Base-by-base conservation (phyloP, 768 basidiomycete genomes). In the Wakefieldia striispora region DNA sequence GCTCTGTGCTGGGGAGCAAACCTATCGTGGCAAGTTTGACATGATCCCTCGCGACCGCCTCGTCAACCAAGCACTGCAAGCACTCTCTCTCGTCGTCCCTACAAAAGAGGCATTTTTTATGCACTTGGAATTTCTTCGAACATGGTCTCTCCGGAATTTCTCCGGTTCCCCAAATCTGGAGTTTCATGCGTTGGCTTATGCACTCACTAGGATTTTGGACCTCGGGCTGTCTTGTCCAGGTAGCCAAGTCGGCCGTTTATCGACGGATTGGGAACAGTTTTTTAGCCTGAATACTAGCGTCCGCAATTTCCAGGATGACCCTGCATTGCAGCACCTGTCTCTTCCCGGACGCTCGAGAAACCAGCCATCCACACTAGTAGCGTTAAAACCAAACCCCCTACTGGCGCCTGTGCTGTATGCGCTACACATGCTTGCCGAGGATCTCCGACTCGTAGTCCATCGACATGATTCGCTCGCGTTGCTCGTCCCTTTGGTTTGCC, bases 381-480 rank as follows among this genome's bases (percentile, higher is more conserved):
- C 59, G 55, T 3, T 60, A 52, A 63, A 58, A 47, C 74, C 77
- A 12, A 76, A 80, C 43, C 65, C 66, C 19, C 65, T 79, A 14
- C 69, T 85, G 14, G 80, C 80, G 0, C 79, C 80, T 2, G 72
- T 86, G 23, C 71, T 95, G 12, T 81, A 84, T 50, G 86, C 83
- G 0, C 67, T 98, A 2, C 94, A 97, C 62, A 79, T 84, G 38
- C 75, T 95, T 2, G 92, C 78, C 0, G 91, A 88, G 61, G 79
- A 86, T 49, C 65, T 86, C 27, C 78, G 84, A 14, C 70, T 90
- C 2, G 70, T 75, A n/a, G 67, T 80, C 12, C 71, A 80, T 51
- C 72, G 76, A 19, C 82, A 84, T 40, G 68, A 76, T 37, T 76
- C 77, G 2, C 71, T 94, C 33, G 58, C 77, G 36, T 68, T 72